A percentile compares a stretch with the other conserved stretches of the same genome.
Evolutionary conservation across 192 early-diverging fungal genomes (phyloP).

Genomic region (Gonapodya prolifera): DNA sequence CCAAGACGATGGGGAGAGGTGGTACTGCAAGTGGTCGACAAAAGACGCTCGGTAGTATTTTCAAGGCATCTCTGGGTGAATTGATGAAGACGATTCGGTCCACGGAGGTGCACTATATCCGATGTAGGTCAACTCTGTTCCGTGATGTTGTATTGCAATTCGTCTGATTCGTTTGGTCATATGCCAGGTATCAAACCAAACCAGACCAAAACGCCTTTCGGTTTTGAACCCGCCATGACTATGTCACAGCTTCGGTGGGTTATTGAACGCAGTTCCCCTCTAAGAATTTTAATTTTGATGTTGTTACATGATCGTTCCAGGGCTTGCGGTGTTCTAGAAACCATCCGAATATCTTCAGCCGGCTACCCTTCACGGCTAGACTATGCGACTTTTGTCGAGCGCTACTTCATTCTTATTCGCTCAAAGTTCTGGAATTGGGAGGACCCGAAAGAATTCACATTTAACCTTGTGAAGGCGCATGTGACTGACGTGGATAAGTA

Average conservation of each 20-base stretch:
- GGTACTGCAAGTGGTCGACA: not conserved
- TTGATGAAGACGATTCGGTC: slow-evolving; percentile 90
- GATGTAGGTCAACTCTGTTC: slow-evolving; percentile 37
- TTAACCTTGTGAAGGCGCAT: slow-evolving; percentile 34
- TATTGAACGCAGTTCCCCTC: too few relatives aligned
- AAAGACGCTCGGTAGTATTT: slow-evolving; percentile 90
- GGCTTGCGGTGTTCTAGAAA: slow-evolving; percentile 98
- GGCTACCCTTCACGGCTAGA: slow-evolving; percentile 87
- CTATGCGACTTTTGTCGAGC: slow-evolving; percentile 85
- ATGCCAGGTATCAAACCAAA: slow-evolving; percentile 75
- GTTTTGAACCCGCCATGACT: slow-evolving; percentile 89
- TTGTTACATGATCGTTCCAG: not conserved
- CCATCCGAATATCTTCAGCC: slow-evolving; percentile 95
- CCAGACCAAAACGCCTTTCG: slow-evolving; percentile 82
- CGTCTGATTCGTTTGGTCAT: not conserved
- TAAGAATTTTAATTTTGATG: not conserved
- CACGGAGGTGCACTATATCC: slow-evolving; percentile 93
- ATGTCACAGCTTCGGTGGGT: slow-evolving; percentile 64
- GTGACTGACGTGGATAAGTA: slow-evolving; percentile 77
- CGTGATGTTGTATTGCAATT: not conserved
- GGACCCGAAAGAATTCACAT: slow-evolving; percentile 24
- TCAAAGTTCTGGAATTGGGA: slow-evolving; percentile 42
- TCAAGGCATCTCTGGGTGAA: slow-evolving; percentile 82
- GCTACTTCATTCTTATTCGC: slow-evolving; percentile 45
- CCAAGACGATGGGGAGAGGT: not conserved